phyloP scores from a whole-genome alignment of 2,329 filamentous ascomycete species.

The Paecilomyces niveus region DNA sequence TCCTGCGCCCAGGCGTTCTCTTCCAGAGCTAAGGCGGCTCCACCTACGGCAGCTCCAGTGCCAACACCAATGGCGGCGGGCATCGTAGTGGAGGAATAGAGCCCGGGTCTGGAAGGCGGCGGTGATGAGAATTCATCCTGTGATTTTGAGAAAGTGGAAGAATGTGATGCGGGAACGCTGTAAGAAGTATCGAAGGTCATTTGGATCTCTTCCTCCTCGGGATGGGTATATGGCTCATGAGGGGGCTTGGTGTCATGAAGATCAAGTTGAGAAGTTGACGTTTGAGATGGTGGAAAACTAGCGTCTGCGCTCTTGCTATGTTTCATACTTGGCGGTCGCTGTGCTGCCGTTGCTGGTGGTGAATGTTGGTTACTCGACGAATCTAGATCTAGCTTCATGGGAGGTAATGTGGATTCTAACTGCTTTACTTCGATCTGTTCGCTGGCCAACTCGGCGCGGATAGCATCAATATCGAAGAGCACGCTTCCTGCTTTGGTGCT shows the following conservation, averaged over 20 bases:
- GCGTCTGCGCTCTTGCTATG: conserved; percentile 37
- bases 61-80: conserved; percentile 18
- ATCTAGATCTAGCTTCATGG: conserved; percentile 69
- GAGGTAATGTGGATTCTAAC: conserved; percentile 78
- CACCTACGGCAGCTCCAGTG: conserved; percentile 6
- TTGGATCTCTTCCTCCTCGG: conserved; percentile 40
- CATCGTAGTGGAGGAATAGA: conserved; percentile 25
- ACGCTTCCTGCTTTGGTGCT: conserved; percentile 44
- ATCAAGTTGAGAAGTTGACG: neutral
- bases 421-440: conserved; percentile 68
- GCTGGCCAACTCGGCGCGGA: conserved; percentile 72
- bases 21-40: conserved; percentile 25
- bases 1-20: conserved; percentile 65
- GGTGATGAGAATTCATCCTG: conserved; percentile 5
- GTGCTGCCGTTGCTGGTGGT: neutral
- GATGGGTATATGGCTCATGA: conserved; percentile 5
- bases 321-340: conserved; percentile 9
- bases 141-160: conserved; percentile 7
- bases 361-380: conserved; percentile 13
- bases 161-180: conserved; percentile 28
- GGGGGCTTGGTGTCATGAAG: conserved; percentile 6
- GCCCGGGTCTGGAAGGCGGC: conserved; percentile 14
- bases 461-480: conserved; percentile 92
- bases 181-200: conserved; percentile 68
- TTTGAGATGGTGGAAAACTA: conserved; percentile 13